These are phyloP conservation scores for Leptosphaerulina australis DNA, from an alignment of 2,329 filamentous ascomycete genomes.

Conservation along the genomic window DNA sequence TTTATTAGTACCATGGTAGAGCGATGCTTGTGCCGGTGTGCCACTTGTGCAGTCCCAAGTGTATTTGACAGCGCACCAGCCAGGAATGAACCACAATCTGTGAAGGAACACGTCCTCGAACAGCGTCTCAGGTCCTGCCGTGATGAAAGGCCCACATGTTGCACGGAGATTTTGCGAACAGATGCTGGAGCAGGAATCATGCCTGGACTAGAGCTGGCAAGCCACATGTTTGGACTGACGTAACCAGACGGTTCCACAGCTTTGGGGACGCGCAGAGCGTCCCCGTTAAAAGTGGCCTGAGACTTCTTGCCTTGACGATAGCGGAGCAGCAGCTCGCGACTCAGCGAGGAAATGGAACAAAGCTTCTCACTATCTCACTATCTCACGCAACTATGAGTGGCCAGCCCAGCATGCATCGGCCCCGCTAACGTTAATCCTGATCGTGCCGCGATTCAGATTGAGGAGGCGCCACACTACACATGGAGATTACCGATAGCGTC, in stretches of 20 bases:
- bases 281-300: conserved; percentile 15
- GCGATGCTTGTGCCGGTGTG: conserved; percentile 8
- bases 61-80: conserved; percentile 11
- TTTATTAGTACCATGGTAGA: background rate
- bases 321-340: conserved; percentile 8
- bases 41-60: conserved; percentile 6
- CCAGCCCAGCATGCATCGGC: conserved; percentile 11
- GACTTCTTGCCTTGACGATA: conserved; percentile 13
- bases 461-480: conserved; percentile 8
- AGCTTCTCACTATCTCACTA: conserved; percentile 7
- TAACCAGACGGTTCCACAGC: conserved; percentile 16
- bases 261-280: conserved; percentile 8
- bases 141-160: conserved; percentile 3
- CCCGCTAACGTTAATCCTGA: conserved; percentile 18
- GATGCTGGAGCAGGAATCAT: conserved; percentile 8
- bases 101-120: background rate
- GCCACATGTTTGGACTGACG: conserved; percentile 18
- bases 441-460: conserved; percentile 18
- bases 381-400: conserved; percentile 15
- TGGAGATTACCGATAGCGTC: conserved; percentile 17
- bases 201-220: background rate
- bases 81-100: conserved; percentile 8
- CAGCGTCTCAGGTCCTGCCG: background rate
- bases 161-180: background rate
- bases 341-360: conserved; percentile 7